phyloP scores from a whole-genome alignment of 257 asterid species.

The Nicotiana paniculata region DNA sequence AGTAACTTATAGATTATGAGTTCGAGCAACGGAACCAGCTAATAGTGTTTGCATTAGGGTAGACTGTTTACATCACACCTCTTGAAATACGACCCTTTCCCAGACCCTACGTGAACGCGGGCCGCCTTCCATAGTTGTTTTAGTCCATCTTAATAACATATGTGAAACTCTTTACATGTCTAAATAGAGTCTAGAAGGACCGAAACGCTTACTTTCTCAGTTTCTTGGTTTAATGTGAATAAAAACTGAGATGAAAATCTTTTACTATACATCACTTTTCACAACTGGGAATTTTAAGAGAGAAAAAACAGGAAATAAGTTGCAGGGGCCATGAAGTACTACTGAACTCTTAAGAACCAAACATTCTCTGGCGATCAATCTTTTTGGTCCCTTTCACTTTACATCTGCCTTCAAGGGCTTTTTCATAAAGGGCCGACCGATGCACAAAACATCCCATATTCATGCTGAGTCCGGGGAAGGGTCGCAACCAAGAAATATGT shows the following conservation, averaged over 20 bases:
- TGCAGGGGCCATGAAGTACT: not conserved
- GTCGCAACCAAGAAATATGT: too few species aligned
- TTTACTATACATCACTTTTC: not conserved
- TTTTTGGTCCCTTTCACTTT: not conserved
- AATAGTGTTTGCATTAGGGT: too few species aligned
- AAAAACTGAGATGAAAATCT: not conserved
- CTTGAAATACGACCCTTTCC: too few species aligned
- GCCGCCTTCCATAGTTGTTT: not conserved
- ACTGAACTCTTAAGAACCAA: not conserved
- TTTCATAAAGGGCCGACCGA: too few species aligned
- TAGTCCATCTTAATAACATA: not conserved
- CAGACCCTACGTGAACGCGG: too few species aligned
- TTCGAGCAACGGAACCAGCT: too few species aligned
- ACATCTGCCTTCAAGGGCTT: not conserved
- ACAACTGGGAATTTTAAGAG: not conserved
- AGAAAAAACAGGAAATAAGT: not conserved
- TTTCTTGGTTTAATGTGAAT: not conserved
- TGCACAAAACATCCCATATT: too few species aligned
- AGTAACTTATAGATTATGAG: too few species aligned
- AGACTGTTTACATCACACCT: too few species aligned
- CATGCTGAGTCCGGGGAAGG: too few species aligned
- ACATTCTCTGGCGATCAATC: constrained; percentile 1
- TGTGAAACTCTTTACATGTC: not conserved
- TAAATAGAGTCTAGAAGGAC: not conserved
- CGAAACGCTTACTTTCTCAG: not conserved